Evolutionary conservation across 768 basidiomycete genomes (phyloP), one percentile per base, ranked within the genome.

Genomic region (Lactarius sanguifluus): DNA sequence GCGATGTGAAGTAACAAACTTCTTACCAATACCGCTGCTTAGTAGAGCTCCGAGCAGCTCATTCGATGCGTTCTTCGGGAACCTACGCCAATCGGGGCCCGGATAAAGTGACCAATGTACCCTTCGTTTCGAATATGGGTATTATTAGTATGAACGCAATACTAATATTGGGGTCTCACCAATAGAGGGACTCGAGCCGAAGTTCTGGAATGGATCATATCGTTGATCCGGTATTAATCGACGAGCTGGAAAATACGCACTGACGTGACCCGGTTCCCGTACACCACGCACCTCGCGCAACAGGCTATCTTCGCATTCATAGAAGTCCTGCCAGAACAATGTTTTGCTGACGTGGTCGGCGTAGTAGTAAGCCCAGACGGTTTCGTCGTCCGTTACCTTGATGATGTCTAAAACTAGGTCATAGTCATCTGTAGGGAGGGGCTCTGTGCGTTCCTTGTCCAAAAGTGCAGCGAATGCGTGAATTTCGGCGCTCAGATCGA

Each of bases 81-180:
- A 63, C 5, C 9, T 1, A 15, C 66, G 61, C 18, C 9, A 12
- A 28, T 2, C 6, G n/a, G 36, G 52, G 13, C 66, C 66, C 13
- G 66, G 66, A 59, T 67, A 67, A 20, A 66, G 32, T 38, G 65
- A 66, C 65, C 65, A 66, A 10, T 66, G 65, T 25, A 28, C 38
- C 65, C 65, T 66, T 58, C 16, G 3, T 30, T 40, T 16, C 38
- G 18, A 2, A 40, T 15, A 16, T 15, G 38, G 10, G 1, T 15
- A 7, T 1, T 13, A 30, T 28, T 34, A 20, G 50, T 40, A 23
- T 10, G 13, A 55, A 23, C 18, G 9, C n/a, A 25, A 32, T 7
- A 43, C 20, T 34, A n/a, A 40, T 3, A 8, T 20, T 5, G 7
- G 9, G 12, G 12, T 10, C 57, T 45, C 25, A 67, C 66, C 66